Percentiles rank a stretch among this genome's conserved stretches.
Conservation (phyloP, 2,329 filamentous ascomycete species). For the Chalara sp. region DNA sequence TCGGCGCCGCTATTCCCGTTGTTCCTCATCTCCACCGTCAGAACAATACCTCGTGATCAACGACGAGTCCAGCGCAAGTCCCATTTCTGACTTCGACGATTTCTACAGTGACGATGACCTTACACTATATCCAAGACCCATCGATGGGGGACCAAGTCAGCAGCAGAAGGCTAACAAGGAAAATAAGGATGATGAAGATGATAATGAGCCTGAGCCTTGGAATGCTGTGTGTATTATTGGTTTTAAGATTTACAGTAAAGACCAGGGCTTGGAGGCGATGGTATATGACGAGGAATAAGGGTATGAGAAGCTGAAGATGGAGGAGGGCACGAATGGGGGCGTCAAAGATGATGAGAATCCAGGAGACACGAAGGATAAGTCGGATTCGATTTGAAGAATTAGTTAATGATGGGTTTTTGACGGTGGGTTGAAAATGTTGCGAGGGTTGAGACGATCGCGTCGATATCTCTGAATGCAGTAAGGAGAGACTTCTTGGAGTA, state of each 20-base stretch:
- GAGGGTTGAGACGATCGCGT: too few relatives aligned
- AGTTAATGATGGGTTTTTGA: too few relatives aligned
- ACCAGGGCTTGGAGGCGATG: constrained; percentile 31
- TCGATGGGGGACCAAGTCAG: constrained; percentile 16
- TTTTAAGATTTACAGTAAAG: constrained; percentile 35
- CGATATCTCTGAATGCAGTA: too few relatives aligned
- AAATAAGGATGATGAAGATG: constrained; percentile 22
- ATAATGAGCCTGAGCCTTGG: constrained; percentile 32
- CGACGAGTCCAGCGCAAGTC: constrained; percentile 52
- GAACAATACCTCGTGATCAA: constrained; percentile 30
- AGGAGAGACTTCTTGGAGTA: too few relatives aligned
- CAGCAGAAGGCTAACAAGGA: constrained; percentile 15
- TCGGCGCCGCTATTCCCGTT: constrained; percentile 11
- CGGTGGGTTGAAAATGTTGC: too few relatives aligned
- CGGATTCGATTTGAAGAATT: too few relatives aligned
- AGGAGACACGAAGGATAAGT: neutral
- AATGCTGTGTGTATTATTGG: constrained; percentile 36
- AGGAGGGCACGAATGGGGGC: neutral
- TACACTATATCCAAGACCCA: constrained; percentile 39
- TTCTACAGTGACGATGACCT: constrained; percentile 54
- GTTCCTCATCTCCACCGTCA: constrained; percentile 24
- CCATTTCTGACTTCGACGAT: constrained; percentile 52
- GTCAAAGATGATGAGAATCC: constrained; percentile 18
- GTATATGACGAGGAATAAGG: constrained; percentile 16
- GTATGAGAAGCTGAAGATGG: neutral